phyloP scores from a whole-genome alignment of 305 asterid species.

The Fraxinus paxiana region DNA sequence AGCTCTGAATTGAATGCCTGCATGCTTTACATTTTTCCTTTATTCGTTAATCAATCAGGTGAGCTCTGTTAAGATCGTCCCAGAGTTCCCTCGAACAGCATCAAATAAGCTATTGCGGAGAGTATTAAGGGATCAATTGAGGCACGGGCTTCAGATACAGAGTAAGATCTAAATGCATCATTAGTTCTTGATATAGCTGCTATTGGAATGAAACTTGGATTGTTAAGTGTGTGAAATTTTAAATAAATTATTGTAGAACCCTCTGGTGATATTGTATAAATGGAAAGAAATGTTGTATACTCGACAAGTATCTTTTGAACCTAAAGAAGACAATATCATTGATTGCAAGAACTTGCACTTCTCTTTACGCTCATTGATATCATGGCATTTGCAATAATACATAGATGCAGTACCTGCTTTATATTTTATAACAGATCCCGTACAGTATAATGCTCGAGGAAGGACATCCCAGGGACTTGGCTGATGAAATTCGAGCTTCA shows the following conservation, averaged over 20 bases:
- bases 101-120: conserved; percentile 80
- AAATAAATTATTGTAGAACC: not conserved
- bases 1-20: not conserved
- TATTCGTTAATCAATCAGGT: conserved; percentile 42
- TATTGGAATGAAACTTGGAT: not conserved
- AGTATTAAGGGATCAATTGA: conserved; percentile 68
- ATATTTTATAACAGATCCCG: not conserved
- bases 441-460: not conserved
- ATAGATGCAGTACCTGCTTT: not conserved
- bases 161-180: conserved; percentile 42
- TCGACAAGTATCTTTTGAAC: not conserved
- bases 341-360: not conserved
- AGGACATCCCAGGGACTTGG: not conserved
- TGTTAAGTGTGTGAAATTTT: not conserved
- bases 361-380: not conserved
- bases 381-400: not conserved
- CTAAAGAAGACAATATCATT: not conserved
- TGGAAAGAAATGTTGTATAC: not conserved
- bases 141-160: conserved; percentile 45
- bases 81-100: conserved; percentile 78
- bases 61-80: conserved; percentile 56
- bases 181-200: not conserved
- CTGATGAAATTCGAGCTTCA: not conserved
- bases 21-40: not conserved
- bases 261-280: not conserved